Conservation (phyloP, 106 monocot genomes). For the Phalaenopsis aphrodite region DNA sequence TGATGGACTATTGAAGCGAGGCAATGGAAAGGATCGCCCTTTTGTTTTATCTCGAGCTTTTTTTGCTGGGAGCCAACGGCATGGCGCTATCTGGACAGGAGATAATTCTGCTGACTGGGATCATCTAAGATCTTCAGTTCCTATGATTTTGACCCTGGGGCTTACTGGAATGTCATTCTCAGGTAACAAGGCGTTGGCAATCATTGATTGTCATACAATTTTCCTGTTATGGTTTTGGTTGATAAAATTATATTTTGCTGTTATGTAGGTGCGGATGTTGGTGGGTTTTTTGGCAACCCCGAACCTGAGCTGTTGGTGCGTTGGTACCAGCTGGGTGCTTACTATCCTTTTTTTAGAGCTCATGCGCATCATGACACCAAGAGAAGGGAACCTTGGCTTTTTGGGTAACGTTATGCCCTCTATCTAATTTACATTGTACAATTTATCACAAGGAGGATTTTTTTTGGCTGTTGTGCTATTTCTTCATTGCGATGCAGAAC, state of each 20-base stretch:
- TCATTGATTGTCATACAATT: not conserved
- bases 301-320: conserved; percentile 82
- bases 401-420: conserved; percentile 57
- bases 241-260: conserved; percentile 5
- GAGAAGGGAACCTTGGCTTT: conserved; percentile 98
- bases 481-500: not conserved
- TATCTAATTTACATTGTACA: not conserved
- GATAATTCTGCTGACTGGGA: conserved; percentile 98
- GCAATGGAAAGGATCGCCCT: conserved; percentile 81
- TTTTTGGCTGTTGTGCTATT: not conserved
- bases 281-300: conserved; percentile 98
- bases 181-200: conserved; percentile 33
- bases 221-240: not conserved
- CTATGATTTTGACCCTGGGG: conserved; percentile 89
- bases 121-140: conserved; percentile 85
- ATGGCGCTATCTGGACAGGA: conserved; percentile 97
- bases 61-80: conserved; percentile 94
- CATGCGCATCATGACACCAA: conserved; percentile 98
- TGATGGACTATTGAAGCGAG: conserved; percentile 80
- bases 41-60: conserved; percentile 95
- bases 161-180: conserved; percentile 88
- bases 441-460: not conserved
- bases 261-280: conserved; percentile 86
- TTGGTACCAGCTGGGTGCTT: conserved; percentile 96
- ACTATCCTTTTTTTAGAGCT: conserved; percentile 93